Percentiles rank a stretch among this genome's conserved stretches.
These are phyloP conservation scores for Stemphylium lycopersici DNA, from an alignment of 2,329 filamentous ascomycete genomes.

Conservation along the genomic window DNA sequence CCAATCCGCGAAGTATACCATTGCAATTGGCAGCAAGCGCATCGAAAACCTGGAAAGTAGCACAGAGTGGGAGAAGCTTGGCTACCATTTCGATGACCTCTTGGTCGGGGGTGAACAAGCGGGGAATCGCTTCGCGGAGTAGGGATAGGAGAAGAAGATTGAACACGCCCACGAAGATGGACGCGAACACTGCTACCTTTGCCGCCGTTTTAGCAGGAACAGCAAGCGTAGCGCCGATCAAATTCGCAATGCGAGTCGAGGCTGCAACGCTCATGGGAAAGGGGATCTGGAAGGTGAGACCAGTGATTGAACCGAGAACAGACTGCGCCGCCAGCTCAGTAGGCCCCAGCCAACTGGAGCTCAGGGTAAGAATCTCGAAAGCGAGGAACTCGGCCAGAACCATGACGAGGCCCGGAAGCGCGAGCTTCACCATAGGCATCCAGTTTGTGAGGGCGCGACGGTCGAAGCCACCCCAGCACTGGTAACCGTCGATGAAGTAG, in stretches of 20 bases:
- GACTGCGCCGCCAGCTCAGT: conserved; percentile 86
- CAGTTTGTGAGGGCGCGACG: conserved; percentile 73
- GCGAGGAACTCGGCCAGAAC: conserved; percentile 91
- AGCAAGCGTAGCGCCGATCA: conserved; percentile 85
- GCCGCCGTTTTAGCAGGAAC: conserved; percentile 80
- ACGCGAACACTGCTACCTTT: conserved; percentile 73
- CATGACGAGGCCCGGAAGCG: conserved; percentile 90
- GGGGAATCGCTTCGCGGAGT: conserved; percentile 75
- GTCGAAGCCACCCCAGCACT: conserved; percentile 85
- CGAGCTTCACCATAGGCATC: conserved; percentile 84
- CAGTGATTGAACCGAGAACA: conserved; percentile 77
- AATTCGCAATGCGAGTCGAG: conserved; percentile 86
- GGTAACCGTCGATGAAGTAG: conserved; percentile 69
- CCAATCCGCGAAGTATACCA: conserved; percentile 84
- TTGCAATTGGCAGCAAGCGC: conserved; percentile 79
- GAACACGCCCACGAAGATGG: conserved; percentile 74
- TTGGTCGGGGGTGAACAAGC: conserved; percentile 72
- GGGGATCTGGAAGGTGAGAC: conserved; percentile 86
- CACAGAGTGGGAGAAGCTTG: conserved; percentile 76
- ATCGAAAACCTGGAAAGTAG: conserved; percentile 90
- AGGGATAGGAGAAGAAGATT: conserved; percentile 74
- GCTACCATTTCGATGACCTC: conserved; percentile 72
- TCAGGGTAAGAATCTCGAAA: conserved; percentile 89
- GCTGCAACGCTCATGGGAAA: conserved; percentile 90
- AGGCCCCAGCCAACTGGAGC: conserved; percentile 77